Evolutionary conservation across 257 asterid genomes (phyloP).

Genomic region (Knoxia roxburghii): DNA sequence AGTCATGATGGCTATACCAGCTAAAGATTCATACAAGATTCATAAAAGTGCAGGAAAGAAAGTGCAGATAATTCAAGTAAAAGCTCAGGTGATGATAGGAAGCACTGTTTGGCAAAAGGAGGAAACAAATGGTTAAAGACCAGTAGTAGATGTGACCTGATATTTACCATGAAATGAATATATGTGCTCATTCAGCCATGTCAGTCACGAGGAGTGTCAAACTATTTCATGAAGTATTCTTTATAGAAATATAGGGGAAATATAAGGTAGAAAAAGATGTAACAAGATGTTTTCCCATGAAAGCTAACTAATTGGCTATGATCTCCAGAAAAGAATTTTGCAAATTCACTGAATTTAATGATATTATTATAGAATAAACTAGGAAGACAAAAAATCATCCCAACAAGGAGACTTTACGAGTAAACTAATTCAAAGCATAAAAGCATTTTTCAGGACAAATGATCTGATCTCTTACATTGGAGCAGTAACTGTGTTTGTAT

Average conservation of each 20-base stretch:
- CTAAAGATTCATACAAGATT: neutral
- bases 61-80: neutral
- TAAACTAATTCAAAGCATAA: no score
- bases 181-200: neutral
- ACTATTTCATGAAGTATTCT: neutral
- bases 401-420: no score
- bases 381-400: no score
- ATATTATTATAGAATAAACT: neutral
- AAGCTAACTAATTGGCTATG: no score
- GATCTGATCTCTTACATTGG: no score
- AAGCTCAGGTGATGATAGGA: neutral
- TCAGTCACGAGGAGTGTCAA: neutral
- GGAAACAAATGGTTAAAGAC: neutral
- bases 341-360: neutral
- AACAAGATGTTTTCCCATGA: neutral
- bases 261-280: neutral
- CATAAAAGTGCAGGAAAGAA: neutral
- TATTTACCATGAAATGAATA: neutral
- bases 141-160: neutral
- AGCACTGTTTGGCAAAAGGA: constrained; percentile 1
- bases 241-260: neutral
- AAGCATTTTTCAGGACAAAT: no score
- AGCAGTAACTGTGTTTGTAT: neutral
- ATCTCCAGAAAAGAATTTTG: neutral
- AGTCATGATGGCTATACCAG: neutral